phyloP scores from a whole-genome alignment of 495 filamentous ascomycete genomes.

The Ramalina intermedia region DNA sequence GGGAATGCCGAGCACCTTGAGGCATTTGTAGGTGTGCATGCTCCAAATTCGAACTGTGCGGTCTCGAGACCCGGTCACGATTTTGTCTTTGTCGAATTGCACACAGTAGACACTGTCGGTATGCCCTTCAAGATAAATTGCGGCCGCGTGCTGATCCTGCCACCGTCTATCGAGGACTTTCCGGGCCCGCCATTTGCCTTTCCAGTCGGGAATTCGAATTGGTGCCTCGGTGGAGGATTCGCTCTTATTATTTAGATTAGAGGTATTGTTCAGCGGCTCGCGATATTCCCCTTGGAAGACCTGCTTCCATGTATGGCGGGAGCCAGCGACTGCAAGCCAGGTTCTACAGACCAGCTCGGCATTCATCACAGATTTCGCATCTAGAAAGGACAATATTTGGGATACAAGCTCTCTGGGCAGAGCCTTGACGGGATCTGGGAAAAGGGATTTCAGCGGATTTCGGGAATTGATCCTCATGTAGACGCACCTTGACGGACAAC shows the following conservation, averaged over 20 bases:
- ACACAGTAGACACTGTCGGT: slow-evolving; percentile 92
- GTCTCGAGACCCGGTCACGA: slow-evolving; percentile 92
- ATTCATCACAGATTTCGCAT: slow-evolving; percentile 48
- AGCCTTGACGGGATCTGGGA: slow-evolving; percentile 46
- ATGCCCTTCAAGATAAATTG: slow-evolving; percentile 83
- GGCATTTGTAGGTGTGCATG: slow-evolving; percentile 68
- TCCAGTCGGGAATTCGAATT: slow-evolving; percentile 56
- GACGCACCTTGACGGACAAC: slow-evolving; percentile 27
- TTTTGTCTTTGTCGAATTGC: slow-evolving; percentile 93
- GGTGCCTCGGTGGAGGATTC: slow-evolving; percentile 35
- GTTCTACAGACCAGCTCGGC: slow-evolving; percentile 44
- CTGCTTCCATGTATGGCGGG: slow-evolving; percentile 60
- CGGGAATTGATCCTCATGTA: neutral
- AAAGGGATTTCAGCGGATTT: slow-evolving; percentile 8
- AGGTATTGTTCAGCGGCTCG: neutral
- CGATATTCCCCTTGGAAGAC: slow-evolving; percentile 56
- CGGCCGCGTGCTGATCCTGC: slow-evolving; percentile 59
- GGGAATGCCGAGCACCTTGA: slow-evolving; percentile 37
- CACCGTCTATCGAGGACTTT: slow-evolving; percentile 63
- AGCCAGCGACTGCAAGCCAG: slow-evolving; percentile 50
- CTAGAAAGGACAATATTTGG: slow-evolving; percentile 56
- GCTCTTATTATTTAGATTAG: slow-evolving; percentile 11
- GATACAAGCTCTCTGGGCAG: slow-evolving; percentile 62
- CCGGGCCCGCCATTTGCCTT: slow-evolving; percentile 64
- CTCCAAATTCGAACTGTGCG: slow-evolving; percentile 93